Evolutionary conservation across 805 yeast species (phyloP).

Genomic region (Candida easanensis): DNA sequence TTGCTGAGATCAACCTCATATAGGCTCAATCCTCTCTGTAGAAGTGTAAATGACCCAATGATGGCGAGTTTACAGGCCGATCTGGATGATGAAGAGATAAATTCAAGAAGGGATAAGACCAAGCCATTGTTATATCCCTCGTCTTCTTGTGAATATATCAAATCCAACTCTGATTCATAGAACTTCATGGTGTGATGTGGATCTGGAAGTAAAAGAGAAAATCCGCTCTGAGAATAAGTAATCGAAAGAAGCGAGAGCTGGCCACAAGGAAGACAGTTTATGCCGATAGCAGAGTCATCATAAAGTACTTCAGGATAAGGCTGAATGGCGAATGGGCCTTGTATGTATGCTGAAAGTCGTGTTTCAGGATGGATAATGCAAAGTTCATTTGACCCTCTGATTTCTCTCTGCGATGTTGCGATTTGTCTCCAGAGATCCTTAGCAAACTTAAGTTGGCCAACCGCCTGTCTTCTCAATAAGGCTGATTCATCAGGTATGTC

Average conservation of each 20-base stretch:
- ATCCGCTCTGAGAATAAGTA: constrained; percentile 29
- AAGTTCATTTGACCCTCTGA: constrained; percentile 24
- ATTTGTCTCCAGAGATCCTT: constrained; percentile 32
- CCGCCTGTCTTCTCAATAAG: constrained; percentile 14
- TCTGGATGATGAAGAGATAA: constrained; percentile 8
- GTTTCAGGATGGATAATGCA: constrained; percentile 23
- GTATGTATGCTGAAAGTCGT: constrained; percentile 25
- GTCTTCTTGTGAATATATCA: constrained; percentile 19
- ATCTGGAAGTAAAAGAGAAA: constrained; percentile 32
- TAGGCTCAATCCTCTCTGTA: constrained; percentile 12
- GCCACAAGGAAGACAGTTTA: constrained; percentile 29
- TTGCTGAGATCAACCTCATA: constrained; percentile 7
- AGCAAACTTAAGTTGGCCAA: constrained; percentile 37
- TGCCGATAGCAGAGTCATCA: constrained; percentile 38
- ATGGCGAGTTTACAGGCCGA: neutral
- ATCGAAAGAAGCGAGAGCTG: constrained; percentile 27
- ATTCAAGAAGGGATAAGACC: constrained; percentile 7
- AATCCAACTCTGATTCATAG: constrained; percentile 20
- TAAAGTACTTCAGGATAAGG: constrained; percentile 58
- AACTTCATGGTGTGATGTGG: constrained; percentile 35
- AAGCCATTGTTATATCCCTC: neutral
- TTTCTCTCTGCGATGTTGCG: constrained; percentile 15
- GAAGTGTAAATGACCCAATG: neutral
- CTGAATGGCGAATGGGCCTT: constrained; percentile 53
- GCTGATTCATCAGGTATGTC: constrained; percentile 22